phyloP scores from a whole-genome alignment of 2,329 filamentous ascomycete genomes.

The Arthroderma uncinatum region DNA sequence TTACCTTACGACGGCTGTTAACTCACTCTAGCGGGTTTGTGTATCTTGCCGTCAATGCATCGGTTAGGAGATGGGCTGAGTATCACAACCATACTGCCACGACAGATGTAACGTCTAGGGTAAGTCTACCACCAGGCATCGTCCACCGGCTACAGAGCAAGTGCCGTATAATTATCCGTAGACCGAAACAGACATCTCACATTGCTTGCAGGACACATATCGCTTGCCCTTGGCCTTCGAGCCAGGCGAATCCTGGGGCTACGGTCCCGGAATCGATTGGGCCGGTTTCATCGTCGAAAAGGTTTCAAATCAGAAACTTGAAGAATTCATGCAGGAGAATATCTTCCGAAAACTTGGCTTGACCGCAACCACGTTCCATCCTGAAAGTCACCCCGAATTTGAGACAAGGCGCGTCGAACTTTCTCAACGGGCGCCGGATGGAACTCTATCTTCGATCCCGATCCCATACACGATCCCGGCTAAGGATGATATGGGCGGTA shows the following conservation, averaged over 20 bases:
- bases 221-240: background rate
- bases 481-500: slow-evolving; percentile 15
- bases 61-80: background rate
- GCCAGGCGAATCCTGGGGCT: slow-evolving; percentile 15
- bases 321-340: background rate
- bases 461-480: slow-evolving; percentile 3
- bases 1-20: background rate
- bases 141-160: background rate
- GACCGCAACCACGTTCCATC: background rate
- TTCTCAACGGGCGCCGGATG: slow-evolving; percentile 7
- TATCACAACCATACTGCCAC: background rate
- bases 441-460: background rate
- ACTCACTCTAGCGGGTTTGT: background rate
- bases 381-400: background rate
- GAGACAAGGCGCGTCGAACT: background rate
- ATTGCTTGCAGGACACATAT: slow-evolving; percentile 8
- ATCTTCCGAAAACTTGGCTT: background rate
- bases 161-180: too few relatives aligned
- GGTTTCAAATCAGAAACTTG: background rate
- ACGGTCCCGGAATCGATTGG: background rate
- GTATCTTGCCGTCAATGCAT: background rate
- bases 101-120: background rate
- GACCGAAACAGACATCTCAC: background rate
- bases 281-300: background rate
- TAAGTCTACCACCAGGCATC: background rate